A percentile compares a stretch with the other conserved stretches of the same genome.
Evolutionary conservation across 225 moss, liverwort and hornwort species (phyloP).

Genomic region (Bryum argenteum): DNA sequence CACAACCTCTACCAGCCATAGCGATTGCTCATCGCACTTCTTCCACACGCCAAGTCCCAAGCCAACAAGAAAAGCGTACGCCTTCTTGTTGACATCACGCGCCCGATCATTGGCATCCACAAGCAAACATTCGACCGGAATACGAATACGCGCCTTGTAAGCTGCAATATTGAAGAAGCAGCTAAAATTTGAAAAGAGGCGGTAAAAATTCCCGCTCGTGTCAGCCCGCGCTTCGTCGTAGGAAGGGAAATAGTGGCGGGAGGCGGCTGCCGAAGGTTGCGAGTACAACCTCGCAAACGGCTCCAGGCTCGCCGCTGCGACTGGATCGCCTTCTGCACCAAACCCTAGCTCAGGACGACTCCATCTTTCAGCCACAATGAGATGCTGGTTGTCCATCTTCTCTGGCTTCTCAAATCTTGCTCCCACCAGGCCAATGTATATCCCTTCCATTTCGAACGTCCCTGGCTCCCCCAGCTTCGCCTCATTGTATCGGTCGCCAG

Average conservation of each 20-base stretch:
- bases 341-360: slow-evolving; percentile 26
- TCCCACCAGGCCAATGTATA: slow-evolving; percentile 34
- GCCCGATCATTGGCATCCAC: slow-evolving; percentile 37
- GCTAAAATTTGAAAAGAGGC: slow-evolving; percentile 19
- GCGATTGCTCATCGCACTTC: slow-evolving; percentile 33
- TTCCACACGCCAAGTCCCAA: slow-evolving; percentile 41
- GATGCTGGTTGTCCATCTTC: slow-evolving; percentile 40
- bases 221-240: slow-evolving; percentile 30
- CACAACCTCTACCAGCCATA: slow-evolving; percentile 32
- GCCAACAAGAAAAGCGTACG: slow-evolving; percentile 36
- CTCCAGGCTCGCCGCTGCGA: slow-evolving; percentile 22
- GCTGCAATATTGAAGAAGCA: slow-evolving; percentile 32
- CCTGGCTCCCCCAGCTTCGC: slow-evolving; percentile 10
- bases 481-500: slow-evolving; percentile 23
- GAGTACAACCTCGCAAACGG: slow-evolving; percentile 30
- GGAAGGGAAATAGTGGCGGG: slow-evolving; percentile 31
- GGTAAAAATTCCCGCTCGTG: slow-evolving; percentile 29
- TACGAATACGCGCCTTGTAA: slow-evolving; percentile 37
- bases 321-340: slow-evolving; percentile 22
- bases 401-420: slow-evolving; percentile 37
- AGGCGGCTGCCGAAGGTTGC: slow-evolving; percentile 34
- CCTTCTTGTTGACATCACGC: slow-evolving; percentile 19
- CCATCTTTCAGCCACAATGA: slow-evolving; percentile 23
- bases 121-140: slow-evolving; percentile 36
- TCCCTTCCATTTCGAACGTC: slow-evolving; percentile 30